Percentiles rank a stretch among this genome's conserved stretches.
Conservation (phyloP, 1,284 basidiomycete species). For the Abortiporus biennis region DNA sequence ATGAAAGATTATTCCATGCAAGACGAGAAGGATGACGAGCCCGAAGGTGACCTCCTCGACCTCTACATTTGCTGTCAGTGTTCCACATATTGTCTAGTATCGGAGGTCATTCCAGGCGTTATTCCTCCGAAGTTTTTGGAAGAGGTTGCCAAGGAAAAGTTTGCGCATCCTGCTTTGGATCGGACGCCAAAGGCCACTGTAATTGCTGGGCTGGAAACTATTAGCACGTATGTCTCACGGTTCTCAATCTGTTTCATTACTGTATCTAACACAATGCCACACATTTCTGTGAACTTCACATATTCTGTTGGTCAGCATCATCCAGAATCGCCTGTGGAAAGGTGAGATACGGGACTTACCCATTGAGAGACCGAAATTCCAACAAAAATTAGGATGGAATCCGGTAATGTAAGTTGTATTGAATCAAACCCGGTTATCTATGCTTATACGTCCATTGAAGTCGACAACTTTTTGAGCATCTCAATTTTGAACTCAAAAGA, state of each 20-base stretch:
- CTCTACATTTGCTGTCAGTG: constrained; percentile 81
- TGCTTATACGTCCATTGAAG: background rate
- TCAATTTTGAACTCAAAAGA: no score
- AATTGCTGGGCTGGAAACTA: constrained; percentile 56
- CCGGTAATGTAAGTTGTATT: constrained; percentile 42
- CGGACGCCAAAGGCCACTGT: constrained; percentile 44
- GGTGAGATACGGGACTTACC: constrained; percentile 55
- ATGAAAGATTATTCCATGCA: constrained; percentile 12
- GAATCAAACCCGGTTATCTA: no score
- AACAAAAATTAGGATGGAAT: constrained; percentile 63
- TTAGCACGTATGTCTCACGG: constrained; percentile 49
- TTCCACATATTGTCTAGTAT: constrained; percentile 62
- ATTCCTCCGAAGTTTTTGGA: constrained; percentile 49
- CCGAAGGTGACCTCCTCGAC: constrained; percentile 59
- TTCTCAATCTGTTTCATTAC: constrained; percentile 1
- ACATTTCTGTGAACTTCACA: constrained; percentile 8
- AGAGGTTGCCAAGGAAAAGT: constrained; percentile 34
- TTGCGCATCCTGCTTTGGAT: constrained; percentile 31
- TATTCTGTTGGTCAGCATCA: constrained; percentile 36
- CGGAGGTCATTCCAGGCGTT: constrained; percentile 64
- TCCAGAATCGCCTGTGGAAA: constrained; percentile 70
- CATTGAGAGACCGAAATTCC: constrained; percentile 48
- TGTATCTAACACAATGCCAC: constrained; percentile 2
- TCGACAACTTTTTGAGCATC: no score
- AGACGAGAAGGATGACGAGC: constrained; percentile 30